A percentile compares a stretch with the other conserved stretches of the same genome.
Conservation (phyloP, 2,329 filamentous ascomycete genomes). For the Shiraia sp. region DNA sequence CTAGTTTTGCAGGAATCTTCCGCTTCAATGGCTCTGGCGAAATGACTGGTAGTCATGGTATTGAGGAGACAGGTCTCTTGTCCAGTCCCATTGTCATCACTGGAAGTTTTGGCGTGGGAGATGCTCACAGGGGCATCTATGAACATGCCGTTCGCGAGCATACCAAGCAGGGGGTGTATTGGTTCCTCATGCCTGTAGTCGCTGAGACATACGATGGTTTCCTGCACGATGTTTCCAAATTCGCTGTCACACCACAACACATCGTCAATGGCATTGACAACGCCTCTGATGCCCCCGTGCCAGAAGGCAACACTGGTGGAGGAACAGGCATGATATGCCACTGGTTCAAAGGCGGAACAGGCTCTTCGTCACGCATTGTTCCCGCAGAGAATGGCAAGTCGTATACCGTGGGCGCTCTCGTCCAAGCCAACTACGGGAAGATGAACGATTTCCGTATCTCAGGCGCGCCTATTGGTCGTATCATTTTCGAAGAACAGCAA, state of each 20-base stretch:
- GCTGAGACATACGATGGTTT: conserved; percentile 67
- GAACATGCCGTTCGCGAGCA: conserved; percentile 58
- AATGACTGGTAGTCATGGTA: conserved; percentile 64
- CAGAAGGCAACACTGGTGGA: conserved; percentile 66
- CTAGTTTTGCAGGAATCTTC: conserved; percentile 54
- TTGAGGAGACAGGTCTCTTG: conserved; percentile 64
- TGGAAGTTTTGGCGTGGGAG: conserved; percentile 61
- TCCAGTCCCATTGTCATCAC: conserved; percentile 65
- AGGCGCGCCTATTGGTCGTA: conserved; percentile 64
- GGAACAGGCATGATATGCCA: conserved; percentile 72
- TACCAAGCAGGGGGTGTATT: conserved; percentile 48
- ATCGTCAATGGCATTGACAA: conserved; percentile 58
- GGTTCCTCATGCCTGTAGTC: conserved; percentile 62
- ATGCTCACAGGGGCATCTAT: conserved; percentile 62
- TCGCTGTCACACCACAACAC: conserved; percentile 59
- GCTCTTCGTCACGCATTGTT: conserved; percentile 62
- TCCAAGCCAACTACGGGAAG: conserved; percentile 68
- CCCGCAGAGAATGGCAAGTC: conserved; percentile 32
- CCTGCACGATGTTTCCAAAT: conserved; percentile 61
- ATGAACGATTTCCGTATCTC: conserved; percentile 61
- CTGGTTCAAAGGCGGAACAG: conserved; percentile 69
- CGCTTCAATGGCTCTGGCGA: conserved; percentile 68
- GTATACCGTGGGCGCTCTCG: conserved; percentile 65
- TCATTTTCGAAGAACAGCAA: conserved; percentile 55
- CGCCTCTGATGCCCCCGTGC: conserved; percentile 56